phyloP scores from a whole-genome alignment of 176 grass and related monocot genomes.

The Poa annua region DNA sequence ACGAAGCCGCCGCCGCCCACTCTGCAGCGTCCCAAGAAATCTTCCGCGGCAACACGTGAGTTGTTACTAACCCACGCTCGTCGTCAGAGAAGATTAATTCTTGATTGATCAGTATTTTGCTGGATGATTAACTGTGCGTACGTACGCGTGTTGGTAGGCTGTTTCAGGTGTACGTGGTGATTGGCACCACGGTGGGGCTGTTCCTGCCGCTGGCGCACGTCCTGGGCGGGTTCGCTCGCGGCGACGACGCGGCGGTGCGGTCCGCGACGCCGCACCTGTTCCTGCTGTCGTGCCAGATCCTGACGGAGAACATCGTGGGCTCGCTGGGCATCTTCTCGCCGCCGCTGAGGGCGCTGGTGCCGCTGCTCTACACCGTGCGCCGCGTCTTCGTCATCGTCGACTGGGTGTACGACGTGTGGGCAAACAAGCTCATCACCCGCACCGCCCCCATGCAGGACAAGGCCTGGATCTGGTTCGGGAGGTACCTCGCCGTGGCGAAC shows the following conservation, averaged over 20 bases:
- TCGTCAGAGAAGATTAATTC: not conserved
- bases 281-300: slow-evolving; percentile 87
- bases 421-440: slow-evolving; percentile 9
- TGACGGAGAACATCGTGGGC: slow-evolving; percentile 86
- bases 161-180: slow-evolving; percentile 73
- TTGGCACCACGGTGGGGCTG: slow-evolving; percentile 75
- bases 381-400: slow-evolving; percentile 76
- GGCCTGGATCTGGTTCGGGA: slow-evolving; percentile 79
- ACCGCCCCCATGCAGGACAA: slow-evolving; percentile 49
- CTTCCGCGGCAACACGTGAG: slow-evolving; percentile 52
- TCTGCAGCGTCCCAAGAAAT: slow-evolving; percentile 40
- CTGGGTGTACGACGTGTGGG: slow-evolving; percentile 73
- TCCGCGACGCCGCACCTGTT: slow-evolving; percentile 88
- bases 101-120: not conserved
- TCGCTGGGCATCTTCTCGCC: slow-evolving; percentile 74
- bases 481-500: slow-evolving; percentile 66
- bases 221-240: slow-evolving; percentile 83
- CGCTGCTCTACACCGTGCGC: slow-evolving; percentile 84
- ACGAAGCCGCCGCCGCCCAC: slow-evolving; percentile 14
- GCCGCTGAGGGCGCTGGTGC: slow-evolving; percentile 73
- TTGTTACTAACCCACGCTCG: not conserved
- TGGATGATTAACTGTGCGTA: not conserved
- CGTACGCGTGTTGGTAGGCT: not conserved
- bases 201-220: slow-evolving; percentile 95
- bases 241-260: slow-evolving; percentile 67